phyloP scores from a whole-genome alignment of 129 eudicot genomes.

The Centella asiatica region DNA sequence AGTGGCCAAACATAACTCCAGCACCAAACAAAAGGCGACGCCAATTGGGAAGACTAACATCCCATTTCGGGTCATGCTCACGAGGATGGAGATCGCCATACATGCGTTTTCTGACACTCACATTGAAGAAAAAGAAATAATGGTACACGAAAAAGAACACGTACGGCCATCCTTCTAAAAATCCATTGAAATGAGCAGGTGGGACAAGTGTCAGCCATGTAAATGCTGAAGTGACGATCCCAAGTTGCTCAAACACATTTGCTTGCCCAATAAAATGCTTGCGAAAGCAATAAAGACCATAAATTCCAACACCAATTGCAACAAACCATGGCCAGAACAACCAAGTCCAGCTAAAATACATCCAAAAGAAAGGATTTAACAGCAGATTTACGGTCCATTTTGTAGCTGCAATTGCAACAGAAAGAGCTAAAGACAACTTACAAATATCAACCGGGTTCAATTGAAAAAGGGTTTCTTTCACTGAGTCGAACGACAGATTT shows the following conservation, averaged over 20 bases:
- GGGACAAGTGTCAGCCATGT: conserved; percentile 79
- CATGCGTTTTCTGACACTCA: conserved; percentile 53
- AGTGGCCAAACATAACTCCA: conserved; percentile 55
- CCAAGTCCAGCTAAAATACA: conserved; percentile 91
- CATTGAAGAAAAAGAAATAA: conserved; percentile 75
- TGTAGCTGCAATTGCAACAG: conserved; percentile 34
- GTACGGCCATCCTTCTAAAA: conserved; percentile 84
- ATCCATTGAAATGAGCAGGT: conserved; percentile 71
- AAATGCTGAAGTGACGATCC: conserved; percentile 49
- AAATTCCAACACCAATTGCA: conserved; percentile 43
- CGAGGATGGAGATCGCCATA: conserved; percentile 55
- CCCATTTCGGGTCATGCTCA: conserved; percentile 83
- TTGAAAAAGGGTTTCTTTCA: conserved; percentile 32
- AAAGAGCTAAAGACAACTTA: conserved; percentile 40
- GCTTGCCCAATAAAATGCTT: conserved; percentile 56
- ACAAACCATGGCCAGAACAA: conserved; percentile 78
- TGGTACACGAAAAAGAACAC: conserved; percentile 75
- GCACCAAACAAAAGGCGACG: conserved; percentile 38
- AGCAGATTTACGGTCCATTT: conserved; percentile 45
- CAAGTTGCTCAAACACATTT: conserved; percentile 50
- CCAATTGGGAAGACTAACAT: conserved; percentile 38
- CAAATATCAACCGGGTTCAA: conserved; percentile 47
- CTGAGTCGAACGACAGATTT: conserved; percentile 25
- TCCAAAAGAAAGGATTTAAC: conserved; percentile 73
- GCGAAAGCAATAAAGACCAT: conserved; percentile 41